These are phyloP conservation scores for Triticum aestivum DNA, from an alignment of 176 grass and related monocot genomes.

Conservation along the genomic window DNA sequence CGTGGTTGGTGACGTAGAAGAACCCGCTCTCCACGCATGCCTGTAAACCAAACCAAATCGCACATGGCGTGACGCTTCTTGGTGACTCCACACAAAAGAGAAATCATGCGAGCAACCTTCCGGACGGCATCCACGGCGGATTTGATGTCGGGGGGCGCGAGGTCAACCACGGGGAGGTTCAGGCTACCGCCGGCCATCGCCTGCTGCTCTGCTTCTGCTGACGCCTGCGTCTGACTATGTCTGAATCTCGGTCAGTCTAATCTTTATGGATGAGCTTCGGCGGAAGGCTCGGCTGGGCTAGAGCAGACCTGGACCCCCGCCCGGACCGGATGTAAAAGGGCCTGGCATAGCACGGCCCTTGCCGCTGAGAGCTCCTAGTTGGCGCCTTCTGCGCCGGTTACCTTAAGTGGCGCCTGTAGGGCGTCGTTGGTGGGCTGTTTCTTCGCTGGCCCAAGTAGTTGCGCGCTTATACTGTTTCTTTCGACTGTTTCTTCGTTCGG, in stretches of 20 bases:
- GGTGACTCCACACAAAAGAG: background rate
- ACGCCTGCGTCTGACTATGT: background rate
- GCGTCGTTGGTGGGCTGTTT: too few species aligned
- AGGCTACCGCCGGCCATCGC: conserved; percentile 28
- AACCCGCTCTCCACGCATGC: conserved; percentile 84
- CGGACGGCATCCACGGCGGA: conserved; percentile 45
- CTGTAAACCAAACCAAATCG: conserved; percentile 35
- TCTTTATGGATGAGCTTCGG: background rate
- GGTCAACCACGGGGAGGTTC: conserved; percentile 62
- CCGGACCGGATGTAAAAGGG: too few species aligned
- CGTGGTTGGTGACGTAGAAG: conserved; percentile 84
- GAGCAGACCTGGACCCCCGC: too few species aligned
- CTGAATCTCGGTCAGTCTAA: background rate
- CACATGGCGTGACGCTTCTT: background rate
- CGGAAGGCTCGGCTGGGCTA: background rate
- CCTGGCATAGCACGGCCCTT: too few species aligned
- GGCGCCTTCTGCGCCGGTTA: too few species aligned
- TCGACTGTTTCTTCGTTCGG: too few species aligned
- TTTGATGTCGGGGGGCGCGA: conserved; percentile 52
- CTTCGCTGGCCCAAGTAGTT: too few species aligned
- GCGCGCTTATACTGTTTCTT: too few species aligned
- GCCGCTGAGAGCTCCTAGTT: too few species aligned
- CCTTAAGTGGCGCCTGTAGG: too few species aligned
- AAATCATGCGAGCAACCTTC: conserved; percentile 35
- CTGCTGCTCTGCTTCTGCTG: background rate